These are phyloP conservation scores for Jatropha curcas DNA, from an alignment of 345 rosid genomes.

Conservation along the genomic window DNA sequence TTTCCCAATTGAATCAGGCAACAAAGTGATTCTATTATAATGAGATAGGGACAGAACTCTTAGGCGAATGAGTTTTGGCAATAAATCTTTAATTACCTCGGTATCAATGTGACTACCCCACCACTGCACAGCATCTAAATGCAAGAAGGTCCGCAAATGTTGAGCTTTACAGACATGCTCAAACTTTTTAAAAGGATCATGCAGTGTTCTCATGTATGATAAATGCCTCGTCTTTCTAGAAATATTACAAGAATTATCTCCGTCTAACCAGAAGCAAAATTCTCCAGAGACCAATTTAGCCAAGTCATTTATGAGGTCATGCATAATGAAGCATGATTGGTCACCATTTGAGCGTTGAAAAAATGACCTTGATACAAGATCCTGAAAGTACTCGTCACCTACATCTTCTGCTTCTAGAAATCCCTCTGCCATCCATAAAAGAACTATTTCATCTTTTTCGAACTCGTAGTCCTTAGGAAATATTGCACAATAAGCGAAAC, in stretches of 20 bases:
- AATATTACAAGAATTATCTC: neutral
- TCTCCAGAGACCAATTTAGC: conserved; percentile 8
- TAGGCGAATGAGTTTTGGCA: neutral
- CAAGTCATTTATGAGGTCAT: conserved; percentile 11
- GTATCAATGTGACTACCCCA: neutral
- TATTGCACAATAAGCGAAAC: conserved; percentile 10
- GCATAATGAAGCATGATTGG: conserved; percentile 1
- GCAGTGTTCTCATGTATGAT: conserved; percentile 1
- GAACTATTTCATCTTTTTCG: neutral
- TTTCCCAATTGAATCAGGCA: conserved; percentile 9
- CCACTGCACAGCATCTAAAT: neutral
- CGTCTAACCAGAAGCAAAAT: conserved; percentile 8
- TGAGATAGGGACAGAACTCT: conserved; percentile 3
- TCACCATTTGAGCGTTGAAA: neutral
- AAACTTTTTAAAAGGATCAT: neutral
- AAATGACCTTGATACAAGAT: conserved; percentile 15
- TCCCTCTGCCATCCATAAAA: conserved; percentile 17
- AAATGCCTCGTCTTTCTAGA: neutral
- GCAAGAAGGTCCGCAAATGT: neutral
- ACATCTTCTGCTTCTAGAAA: neutral
- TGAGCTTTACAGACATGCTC: neutral
- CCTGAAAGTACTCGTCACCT: neutral
- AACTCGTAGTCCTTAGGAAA: conserved; percentile 2
- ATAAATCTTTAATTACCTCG: neutral
- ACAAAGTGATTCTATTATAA: neutral